Conservation (phyloP, 1,284 basidiomycete species). For the Tilletia setariae region DNA sequence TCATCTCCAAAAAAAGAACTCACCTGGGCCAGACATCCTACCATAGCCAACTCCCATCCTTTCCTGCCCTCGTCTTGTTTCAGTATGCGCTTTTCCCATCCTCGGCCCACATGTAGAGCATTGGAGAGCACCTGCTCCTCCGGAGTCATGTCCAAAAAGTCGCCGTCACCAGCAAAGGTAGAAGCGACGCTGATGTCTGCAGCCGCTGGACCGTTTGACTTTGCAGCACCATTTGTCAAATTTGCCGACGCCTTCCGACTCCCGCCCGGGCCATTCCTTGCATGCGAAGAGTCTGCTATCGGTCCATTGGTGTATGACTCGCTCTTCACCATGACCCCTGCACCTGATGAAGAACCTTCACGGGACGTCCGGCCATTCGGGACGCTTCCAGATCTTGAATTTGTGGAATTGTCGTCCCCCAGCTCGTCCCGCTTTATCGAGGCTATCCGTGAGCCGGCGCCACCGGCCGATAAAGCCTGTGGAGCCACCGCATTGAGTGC, state of each 20-base stretch:
- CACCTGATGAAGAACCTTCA: not conserved
- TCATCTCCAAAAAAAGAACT: constrained; percentile 9
- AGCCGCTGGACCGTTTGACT: not conserved
- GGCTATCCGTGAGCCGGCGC: not conserved
- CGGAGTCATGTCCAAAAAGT: constrained; percentile 3
- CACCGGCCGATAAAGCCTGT: not conserved
- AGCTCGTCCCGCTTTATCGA: constrained; percentile 9
- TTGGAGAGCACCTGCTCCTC: constrained; percentile 19
- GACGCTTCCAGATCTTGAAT: not conserved
- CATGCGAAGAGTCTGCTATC: not conserved
- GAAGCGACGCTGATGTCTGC: not conserved
- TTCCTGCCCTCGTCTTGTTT: constrained; percentile 38
- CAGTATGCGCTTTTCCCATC: constrained; percentile 43
- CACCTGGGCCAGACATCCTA: constrained; percentile 39
- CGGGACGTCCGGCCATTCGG: not conserved
- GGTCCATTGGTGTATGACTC: not conserved
- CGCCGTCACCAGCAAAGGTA: not conserved
- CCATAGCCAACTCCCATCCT: constrained; percentile 44
- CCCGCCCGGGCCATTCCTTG: not conserved
- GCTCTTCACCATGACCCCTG: not conserved
- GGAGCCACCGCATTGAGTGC: constrained; percentile 17
- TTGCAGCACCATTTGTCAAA: not conserved
- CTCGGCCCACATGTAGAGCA: constrained; percentile 22
- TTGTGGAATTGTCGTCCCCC: too few species aligned
- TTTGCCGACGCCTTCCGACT: not conserved